A percentile compares a stretch with the other conserved stretches of the same genome.
Evolutionary conservation across 257 asterid genomes (phyloP).

Genomic region (Orobanche coerulescens): DNA sequence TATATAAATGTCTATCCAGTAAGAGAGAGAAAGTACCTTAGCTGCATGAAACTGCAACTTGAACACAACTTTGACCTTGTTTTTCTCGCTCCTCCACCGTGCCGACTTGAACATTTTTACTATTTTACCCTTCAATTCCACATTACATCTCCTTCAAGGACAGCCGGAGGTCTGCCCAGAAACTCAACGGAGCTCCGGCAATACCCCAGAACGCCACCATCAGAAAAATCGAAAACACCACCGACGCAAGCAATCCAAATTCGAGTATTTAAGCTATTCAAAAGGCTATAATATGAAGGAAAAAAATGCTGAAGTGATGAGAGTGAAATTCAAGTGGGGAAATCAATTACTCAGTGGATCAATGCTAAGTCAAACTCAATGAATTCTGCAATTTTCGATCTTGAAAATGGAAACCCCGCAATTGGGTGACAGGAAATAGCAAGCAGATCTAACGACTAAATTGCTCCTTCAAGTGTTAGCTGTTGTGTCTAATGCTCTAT

Average conservation of each 20-base stretch:
- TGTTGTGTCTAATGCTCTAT: no score
- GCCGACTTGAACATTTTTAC: slow-evolving; percentile 32
- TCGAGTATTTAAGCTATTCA: no score
- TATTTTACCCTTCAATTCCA: background rate
- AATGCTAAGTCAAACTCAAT: slow-evolving; percentile 30
- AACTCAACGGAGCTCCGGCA: background rate
- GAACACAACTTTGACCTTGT: slow-evolving; percentile 83
- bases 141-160: background rate
- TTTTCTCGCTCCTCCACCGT: slow-evolving; percentile 91
- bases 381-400: slow-evolving; percentile 10
- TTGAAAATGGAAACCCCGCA: slow-evolving; percentile 26
- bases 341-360: slow-evolving; percentile 23
- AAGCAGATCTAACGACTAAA: slow-evolving; percentile 45
- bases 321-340: slow-evolving; percentile 19
- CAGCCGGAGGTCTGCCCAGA: background rate
- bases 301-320: background rate
- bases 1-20: no score
- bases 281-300: no score
- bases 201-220: no score
- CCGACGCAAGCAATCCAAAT: no score
- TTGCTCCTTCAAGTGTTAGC: no score
- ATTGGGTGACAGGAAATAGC: slow-evolving; percentile 20
- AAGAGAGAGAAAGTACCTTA: slow-evolving; percentile 41
- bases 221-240: no score
- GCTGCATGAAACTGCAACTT: slow-evolving; percentile 95